phyloP scores from a whole-genome alignment of 345 rosid genomes.

The Eucalyptus albens region DNA sequence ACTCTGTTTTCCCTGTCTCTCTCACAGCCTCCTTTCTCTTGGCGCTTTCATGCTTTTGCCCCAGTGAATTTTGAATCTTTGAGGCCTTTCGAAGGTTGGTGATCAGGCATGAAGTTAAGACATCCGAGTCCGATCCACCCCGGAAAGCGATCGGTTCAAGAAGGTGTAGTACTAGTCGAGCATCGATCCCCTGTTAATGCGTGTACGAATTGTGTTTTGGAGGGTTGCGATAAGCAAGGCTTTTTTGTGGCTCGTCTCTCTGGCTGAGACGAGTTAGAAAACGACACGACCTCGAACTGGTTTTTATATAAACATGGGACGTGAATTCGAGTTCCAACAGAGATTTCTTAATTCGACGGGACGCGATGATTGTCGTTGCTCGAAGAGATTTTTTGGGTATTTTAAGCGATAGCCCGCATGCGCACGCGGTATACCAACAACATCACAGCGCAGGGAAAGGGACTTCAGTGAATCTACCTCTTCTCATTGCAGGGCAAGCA shows the following conservation, averaged over 20 bases:
- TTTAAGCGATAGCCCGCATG: background rate
- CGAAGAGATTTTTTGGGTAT: background rate
- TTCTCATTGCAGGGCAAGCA: background rate
- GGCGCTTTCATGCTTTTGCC: background rate
- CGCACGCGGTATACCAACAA: background rate
- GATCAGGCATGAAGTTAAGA: background rate
- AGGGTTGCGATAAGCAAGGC: background rate
- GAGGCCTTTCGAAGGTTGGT: background rate
- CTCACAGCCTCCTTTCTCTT: background rate
- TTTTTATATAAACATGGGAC: background rate
- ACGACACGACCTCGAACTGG: background rate
- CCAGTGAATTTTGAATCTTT: background rate
- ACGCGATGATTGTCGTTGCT: background rate
- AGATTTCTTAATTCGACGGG: background rate
- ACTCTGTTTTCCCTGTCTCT: background rate
- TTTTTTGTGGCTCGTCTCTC: background rate
- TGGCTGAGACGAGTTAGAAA: background rate
- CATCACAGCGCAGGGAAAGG: background rate
- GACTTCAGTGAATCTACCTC: background rate
- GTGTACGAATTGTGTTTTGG: background rate
- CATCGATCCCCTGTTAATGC: background rate
- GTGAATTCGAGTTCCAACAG: background rate
- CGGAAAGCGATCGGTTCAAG: background rate
- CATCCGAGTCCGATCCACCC: background rate
- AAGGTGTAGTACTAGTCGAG: background rate